Conservation (phyloP, 75 land plant genomes). For the Isoetes taiwanensis region DNA sequence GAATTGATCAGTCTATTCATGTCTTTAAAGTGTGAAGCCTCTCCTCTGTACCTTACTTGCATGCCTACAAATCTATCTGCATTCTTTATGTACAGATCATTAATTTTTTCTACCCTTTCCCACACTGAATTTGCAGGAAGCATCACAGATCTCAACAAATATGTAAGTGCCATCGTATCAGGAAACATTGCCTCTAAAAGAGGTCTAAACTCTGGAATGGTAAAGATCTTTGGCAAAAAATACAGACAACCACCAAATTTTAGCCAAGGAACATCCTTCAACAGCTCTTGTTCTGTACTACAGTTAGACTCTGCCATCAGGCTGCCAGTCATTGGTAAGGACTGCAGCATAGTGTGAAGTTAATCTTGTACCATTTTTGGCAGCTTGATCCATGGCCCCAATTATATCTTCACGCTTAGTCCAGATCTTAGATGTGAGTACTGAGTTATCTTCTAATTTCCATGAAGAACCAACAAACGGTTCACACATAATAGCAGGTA, state of each 20-base stretch:
- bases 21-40: constrained; percentile 7
- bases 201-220: constrained; percentile 13
- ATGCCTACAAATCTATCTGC: constrained; percentile 12
- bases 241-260: constrained; percentile 11
- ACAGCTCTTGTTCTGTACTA: constrained; percentile 9
- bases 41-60: constrained; percentile 14
- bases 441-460: too few species aligned
- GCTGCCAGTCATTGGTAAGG: constrained; percentile 8
- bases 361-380: not conserved
- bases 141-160: constrained; percentile 10
- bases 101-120: constrained; percentile 5
- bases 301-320: constrained; percentile 13
- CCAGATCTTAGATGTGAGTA: too few species aligned
- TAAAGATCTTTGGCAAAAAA: constrained; percentile 15
- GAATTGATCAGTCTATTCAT: constrained; percentile 7
- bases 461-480: too few species aligned
- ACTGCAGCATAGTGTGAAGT: not conserved
- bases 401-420: too few species aligned
- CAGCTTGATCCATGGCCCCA: not conserved
- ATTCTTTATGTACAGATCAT: constrained; percentile 4
- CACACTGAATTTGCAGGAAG: constrained; percentile 14
- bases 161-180: constrained; percentile 10
- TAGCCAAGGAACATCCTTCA: constrained; percentile 9
- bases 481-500: too few species aligned
- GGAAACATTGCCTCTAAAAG: constrained; percentile 9